Percentiles rank a stretch among this genome's conserved stretches.
phyloP scores from a whole-genome alignment of 495 filamentous ascomycete genomes.

The Lasiosphaeria miniovina region DNA sequence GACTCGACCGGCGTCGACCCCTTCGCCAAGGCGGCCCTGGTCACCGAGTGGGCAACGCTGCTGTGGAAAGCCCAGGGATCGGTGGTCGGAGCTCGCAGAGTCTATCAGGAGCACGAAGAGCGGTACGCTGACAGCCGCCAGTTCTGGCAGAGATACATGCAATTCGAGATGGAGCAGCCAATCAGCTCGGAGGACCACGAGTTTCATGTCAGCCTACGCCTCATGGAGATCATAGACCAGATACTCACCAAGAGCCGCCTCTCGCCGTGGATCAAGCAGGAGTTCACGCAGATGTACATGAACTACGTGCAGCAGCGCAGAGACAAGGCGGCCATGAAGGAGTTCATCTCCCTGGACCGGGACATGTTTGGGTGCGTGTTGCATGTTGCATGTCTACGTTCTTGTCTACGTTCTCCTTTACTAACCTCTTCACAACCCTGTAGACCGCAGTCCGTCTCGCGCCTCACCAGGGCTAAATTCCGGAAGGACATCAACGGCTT shows the following conservation, averaged over 20 bases:
- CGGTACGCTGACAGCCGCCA: conserved; percentile 83
- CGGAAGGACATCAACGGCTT: conserved; percentile 58
- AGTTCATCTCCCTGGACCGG: conserved; percentile 78
- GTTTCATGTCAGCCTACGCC: conserved; percentile 61
- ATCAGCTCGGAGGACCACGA: conserved; percentile 66
- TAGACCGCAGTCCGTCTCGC: conserved; percentile 52
- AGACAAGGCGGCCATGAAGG: conserved; percentile 75
- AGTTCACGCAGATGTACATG: conserved; percentile 78
- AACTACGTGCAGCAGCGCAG: conserved; percentile 81
- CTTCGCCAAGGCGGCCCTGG: conserved; percentile 80
- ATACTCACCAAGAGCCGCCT: conserved; percentile 74
- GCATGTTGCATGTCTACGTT: neutral
- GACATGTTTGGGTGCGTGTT: conserved; percentile 75
- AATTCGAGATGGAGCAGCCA: conserved; percentile 87
- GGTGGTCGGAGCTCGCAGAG: conserved; percentile 76
- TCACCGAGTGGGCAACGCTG: conserved; percentile 87
- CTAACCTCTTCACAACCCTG: neutral
- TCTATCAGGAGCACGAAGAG: conserved; percentile 78
- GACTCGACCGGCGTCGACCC: conserved; percentile 68
- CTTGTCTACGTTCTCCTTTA: neutral
- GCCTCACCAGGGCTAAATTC: conserved; percentile 31
- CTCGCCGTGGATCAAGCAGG: conserved; percentile 62
- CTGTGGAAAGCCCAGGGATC: conserved; percentile 90
- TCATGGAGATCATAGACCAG: conserved; percentile 78
- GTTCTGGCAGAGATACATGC: conserved; percentile 89